Evolutionary conservation across 228 moss, liverwort and hornwort species (phyloP), one percentile per base, ranked within the genome.

Genomic region (Sphagnum fallax): DNA sequence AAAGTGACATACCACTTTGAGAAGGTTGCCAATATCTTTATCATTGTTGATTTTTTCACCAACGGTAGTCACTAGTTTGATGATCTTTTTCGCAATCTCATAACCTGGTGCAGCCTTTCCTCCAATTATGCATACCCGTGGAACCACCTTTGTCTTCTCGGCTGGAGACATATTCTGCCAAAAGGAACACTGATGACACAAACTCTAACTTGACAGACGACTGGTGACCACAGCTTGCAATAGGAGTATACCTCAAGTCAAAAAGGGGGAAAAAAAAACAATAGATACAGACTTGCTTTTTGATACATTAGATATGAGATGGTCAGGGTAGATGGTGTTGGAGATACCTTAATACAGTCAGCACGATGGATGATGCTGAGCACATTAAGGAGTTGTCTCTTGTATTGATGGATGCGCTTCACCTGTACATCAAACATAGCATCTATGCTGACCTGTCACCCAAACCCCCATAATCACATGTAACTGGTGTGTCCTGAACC

Each of bases 51-150:
- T 94, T 75, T 77, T 81, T 74, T 71, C 76, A 65, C 94, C 89
- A 67, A 89, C 73, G 7, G 83, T 73, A 52, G 82, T 84, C 61
- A 94, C 91, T 64, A 94, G 83, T 76, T 94, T 94, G 71, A 94
- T 89, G 51, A 94, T 94, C 75, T 84, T 84, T 69, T 86, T 94
- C 10, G 94, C 94, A 52, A 94, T 78, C 77, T 94, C 94, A 65
- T 94, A 94, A 52, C 94, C 94, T 4, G 94, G 94, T 72, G 94
- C 89, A 58, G 94, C 91, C 82, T 94, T 94, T 49, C 94, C 94
- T 66, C 88, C 94, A 59, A 94, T 81, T 58, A 94, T 94, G 65
- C 91, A 91, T 48, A 94, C 94, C 53, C 91, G 91, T 65, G 94
- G 91, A 16, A 94, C 89, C 8, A 94, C 94, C 69, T 78, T 86